Conservation (phyloP, 257 asterid species). For the Ilex aquifolium region DNA sequence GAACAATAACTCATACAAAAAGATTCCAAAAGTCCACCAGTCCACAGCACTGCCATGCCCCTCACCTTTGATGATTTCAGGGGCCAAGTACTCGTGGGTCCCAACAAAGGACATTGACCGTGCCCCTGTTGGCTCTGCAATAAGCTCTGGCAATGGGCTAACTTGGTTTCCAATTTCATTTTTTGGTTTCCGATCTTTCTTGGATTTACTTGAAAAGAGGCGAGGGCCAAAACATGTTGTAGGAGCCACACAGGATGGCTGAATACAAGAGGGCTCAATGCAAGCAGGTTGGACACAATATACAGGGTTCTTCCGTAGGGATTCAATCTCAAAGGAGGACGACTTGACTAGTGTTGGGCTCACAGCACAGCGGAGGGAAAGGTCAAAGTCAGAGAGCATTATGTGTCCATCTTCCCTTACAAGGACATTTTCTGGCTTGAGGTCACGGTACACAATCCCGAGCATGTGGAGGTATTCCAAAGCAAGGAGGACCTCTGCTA, state of each 20-base stretch:
- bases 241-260: constrained; percentile 74
- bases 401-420: constrained; percentile 91
- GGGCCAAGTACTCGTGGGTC: constrained; percentile 89
- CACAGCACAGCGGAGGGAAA: constrained; percentile 72
- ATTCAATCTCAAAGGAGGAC: constrained; percentile 36
- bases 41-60: constrained; percentile 93
- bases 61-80: constrained; percentile 82
- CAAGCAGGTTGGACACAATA: constrained; percentile 69
- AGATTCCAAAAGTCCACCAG: constrained; percentile 91
- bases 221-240: constrained; percentile 73
- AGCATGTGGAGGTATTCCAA: constrained; percentile 84
- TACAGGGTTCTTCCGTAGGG: constrained; percentile 38
- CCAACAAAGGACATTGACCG: constrained; percentile 91
- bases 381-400: constrained; percentile 86
- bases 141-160: constrained; percentile 76
- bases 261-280: constrained; percentile 70
- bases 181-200: constrained; percentile 52
- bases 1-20: constrained; percentile 61
- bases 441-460: constrained; percentile 81
- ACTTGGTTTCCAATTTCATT: constrained; percentile 61
- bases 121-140: constrained; percentile 83
- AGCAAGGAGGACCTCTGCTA: constrained; percentile 74
- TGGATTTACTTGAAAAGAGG: constrained; percentile 69
- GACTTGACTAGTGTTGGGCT: constrained; percentile 80
- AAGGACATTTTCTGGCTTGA: constrained; percentile 86